Conservation (phyloP, 2,329 filamentous ascomycete genomes). For the Botrytis galanthina region DNA sequence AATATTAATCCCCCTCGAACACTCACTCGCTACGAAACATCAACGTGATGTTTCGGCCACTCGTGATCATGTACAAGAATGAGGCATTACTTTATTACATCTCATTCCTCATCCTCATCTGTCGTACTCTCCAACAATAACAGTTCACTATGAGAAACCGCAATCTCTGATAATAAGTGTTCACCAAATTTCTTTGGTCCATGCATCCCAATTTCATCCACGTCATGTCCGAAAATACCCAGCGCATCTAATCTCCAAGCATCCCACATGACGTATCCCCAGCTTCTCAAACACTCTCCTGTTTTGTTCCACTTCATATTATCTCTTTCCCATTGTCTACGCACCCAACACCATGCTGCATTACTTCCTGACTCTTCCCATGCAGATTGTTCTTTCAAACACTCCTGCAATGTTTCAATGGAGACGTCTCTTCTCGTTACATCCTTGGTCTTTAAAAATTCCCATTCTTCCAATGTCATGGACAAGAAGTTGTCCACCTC, state of each 20-base stretch:
- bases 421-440: background rate
- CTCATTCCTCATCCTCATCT: background rate
- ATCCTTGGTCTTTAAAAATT: background rate
- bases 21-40: too few relatives aligned
- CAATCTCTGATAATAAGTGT: rapidly evolving
- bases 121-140: background rate
- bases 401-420: background rate
- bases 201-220: background rate
- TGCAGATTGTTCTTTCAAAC: background rate
- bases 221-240: background rate
- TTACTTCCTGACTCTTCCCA: background rate
- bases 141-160: too few relatives aligned
- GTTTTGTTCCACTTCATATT: rapidly evolving
- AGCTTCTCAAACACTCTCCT: background rate
- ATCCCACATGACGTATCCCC: background rate
- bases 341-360: background rate
- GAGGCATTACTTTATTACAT: background rate
- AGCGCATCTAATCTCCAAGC: background rate
- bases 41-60: too few relatives aligned
- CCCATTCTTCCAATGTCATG: background rate
- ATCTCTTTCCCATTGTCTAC: background rate
- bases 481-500: background rate
- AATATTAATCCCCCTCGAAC: too few relatives aligned
- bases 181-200: background rate
- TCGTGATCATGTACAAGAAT: too few relatives aligned